A percentile compares a stretch with the other conserved stretches of the same genome.
phyloP scores from a whole-genome alignment of 352 stramenopile species.

The Blastocystis sp. region DNA sequence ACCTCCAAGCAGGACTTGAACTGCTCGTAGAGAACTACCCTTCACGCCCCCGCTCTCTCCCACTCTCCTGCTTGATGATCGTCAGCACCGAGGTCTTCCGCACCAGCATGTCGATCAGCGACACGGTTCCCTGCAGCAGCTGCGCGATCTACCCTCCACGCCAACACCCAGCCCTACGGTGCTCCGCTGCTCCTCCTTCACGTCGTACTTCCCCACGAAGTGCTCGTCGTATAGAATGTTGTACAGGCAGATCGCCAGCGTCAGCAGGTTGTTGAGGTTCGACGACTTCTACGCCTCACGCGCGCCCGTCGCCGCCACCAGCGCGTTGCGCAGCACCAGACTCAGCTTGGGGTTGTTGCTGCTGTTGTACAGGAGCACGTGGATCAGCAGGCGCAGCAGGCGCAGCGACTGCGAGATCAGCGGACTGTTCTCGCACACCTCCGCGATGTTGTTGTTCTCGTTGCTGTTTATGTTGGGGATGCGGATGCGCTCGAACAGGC shows the following conservation, averaged over 20 bases:
- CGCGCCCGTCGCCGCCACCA: not conserved
- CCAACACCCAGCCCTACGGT: not conserved
- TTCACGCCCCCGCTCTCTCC: not conserved
- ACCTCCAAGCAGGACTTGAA: constrained; percentile 53
- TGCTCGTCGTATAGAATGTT: constrained; percentile 47
- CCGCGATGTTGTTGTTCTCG: constrained; percentile 21
- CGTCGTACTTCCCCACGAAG: constrained; percentile 20
- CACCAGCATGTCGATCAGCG: constrained; percentile 50
- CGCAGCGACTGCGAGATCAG: constrained; percentile 26
- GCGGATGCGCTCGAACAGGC: constrained; percentile 39
- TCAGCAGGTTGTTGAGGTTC: constrained; percentile 50
- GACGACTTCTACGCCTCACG: constrained; percentile 34
- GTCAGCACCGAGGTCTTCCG: constrained; percentile 43
- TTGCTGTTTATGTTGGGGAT: constrained; percentile 27
- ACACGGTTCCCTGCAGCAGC: constrained; percentile 8
- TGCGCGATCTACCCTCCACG: not conserved
- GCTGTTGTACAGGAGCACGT: constrained; percentile 57
- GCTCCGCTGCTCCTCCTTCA: not conserved
- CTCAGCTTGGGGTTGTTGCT: constrained; percentile 42
- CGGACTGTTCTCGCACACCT: constrained; percentile 22
- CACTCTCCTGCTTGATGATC: constrained; percentile 43
- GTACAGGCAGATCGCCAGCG: constrained; percentile 41
- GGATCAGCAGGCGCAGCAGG: constrained; percentile 10
- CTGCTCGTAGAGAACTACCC: constrained; percentile 31
- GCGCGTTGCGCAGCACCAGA: constrained; percentile 27